phyloP scores from a whole-genome alignment of 495 filamentous ascomycete genomes.

The Podospora didyma region DNA sequence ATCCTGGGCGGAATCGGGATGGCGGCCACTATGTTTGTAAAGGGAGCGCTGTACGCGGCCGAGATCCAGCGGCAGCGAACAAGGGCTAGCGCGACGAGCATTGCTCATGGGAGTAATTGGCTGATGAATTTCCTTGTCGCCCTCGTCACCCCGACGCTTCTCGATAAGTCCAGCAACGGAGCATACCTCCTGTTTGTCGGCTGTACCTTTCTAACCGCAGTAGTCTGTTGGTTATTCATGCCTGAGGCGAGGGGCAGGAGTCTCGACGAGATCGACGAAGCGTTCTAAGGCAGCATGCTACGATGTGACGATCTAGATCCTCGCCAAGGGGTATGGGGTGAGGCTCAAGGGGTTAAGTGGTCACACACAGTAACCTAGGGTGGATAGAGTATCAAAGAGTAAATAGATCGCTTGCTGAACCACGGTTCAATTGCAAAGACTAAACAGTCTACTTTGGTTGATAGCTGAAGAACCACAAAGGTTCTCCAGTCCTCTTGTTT shows the following conservation, averaged over 20 bases:
- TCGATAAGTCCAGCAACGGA: slow-evolving; percentile 50
- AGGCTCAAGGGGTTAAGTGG: too few species aligned
- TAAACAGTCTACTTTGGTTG: too few species aligned
- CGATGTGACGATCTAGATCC: too few species aligned
- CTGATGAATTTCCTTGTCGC: slow-evolving; percentile 59
- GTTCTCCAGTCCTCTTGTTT: too few species aligned
- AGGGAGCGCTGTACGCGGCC: slow-evolving; percentile 43
- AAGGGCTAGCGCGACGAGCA: slow-evolving; percentile 47
- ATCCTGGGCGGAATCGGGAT: slow-evolving; percentile 52
- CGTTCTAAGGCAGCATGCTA: not conserved
- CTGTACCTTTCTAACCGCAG: slow-evolving; percentile 40
- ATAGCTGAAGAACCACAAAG: too few species aligned
- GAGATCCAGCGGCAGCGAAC: slow-evolving; percentile 56
- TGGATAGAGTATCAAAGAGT: too few species aligned
- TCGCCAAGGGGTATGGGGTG: too few species aligned
- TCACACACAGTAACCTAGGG: too few species aligned
- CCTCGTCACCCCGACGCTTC: slow-evolving; percentile 58
- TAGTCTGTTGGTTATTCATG: slow-evolving; percentile 55
- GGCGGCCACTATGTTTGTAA: slow-evolving; percentile 28
- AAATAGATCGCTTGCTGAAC: too few species aligned
- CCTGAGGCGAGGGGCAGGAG: slow-evolving; percentile 57
- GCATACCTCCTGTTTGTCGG: slow-evolving; percentile 61
- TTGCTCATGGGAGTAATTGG: slow-evolving; percentile 52
- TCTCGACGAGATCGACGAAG: slow-evolving; percentile 53
- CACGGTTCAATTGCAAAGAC: too few species aligned